Evolutionary conservation across 495 filamentous ascomycete genomes (phyloP).

Genomic region (Hypoxylon fuscum): DNA sequence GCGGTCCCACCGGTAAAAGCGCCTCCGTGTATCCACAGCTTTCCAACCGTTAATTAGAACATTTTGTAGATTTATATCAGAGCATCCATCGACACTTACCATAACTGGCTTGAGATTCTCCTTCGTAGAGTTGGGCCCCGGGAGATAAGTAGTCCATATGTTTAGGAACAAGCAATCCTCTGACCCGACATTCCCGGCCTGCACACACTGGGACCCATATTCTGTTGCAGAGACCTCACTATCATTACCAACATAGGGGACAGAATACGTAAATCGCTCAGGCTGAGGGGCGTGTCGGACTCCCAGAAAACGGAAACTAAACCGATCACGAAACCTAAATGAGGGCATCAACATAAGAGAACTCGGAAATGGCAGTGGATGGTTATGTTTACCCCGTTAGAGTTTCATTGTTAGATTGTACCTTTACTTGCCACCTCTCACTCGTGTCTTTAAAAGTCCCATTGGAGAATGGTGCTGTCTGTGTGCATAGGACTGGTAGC

Average conservation of each 20-base stretch:
- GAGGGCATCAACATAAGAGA: neutral
- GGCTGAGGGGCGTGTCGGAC: slow-evolving; percentile 53
- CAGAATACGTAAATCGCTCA: slow-evolving; percentile 52
- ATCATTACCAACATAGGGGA: slow-evolving; percentile 45
- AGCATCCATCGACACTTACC: slow-evolving; percentile 37
- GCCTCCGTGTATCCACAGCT: slow-evolving; percentile 60
- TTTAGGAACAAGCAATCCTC: slow-evolving; percentile 66
- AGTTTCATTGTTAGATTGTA: slow-evolving; percentile 54
- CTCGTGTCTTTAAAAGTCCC: slow-evolving; percentile 49
- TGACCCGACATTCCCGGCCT: slow-evolving; percentile 45
- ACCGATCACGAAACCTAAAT: slow-evolving; percentile 57
- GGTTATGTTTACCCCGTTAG: slow-evolving; percentile 50
- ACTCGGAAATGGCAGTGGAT: neutral
- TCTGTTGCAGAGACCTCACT: slow-evolving; percentile 47
- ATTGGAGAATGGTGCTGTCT: slow-evolving; percentile 57
- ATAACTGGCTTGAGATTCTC: slow-evolving; percentile 58
- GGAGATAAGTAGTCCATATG: slow-evolving; percentile 62
- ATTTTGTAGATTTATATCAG: too few species aligned
- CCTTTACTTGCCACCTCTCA: slow-evolving; percentile 53
- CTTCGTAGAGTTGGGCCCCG: slow-evolving; percentile 38
- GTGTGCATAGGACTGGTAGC: slow-evolving; percentile 54
- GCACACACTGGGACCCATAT: slow-evolving; percentile 54
- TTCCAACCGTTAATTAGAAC: slow-evolving; percentile 43
- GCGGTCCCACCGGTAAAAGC: slow-evolving; percentile 52
- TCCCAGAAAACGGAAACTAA: slow-evolving; percentile 61